Base-by-base conservation (phyloP, 164 flowering plant species). In the Tetrastigma voinierianum region DNA sequence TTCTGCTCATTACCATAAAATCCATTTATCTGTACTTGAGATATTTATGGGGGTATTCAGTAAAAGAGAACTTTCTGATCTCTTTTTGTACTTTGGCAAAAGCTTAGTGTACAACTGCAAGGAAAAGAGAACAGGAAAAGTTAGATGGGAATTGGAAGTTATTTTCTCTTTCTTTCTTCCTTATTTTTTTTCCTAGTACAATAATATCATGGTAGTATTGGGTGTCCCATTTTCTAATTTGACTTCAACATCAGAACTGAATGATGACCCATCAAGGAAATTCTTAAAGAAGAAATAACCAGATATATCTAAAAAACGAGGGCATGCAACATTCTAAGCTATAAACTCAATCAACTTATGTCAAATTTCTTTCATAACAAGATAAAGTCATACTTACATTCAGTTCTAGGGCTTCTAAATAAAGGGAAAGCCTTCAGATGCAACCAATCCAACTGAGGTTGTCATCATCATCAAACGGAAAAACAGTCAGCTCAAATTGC, bases 1-100 rank as follows among this genome's bases (percentile, higher is more conserved):
- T 68, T 68, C 71, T 68, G 71, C 45, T 15, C 45, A 61, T 68
- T 61, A 15, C 71, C 71, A 20, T 53, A 44, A 45, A 61, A 68
- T 0, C 71, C 71, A 44, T 68, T 61, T 44, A 68, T 52, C 45
- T 68, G 66, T 16, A 68, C 9, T 46, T 43, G 14, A 68, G 40
- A 54, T 61, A 44, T 16, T 19, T 52, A 68, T 68, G 71, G 57
- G 20, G 20, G 66, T 59, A 61, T 52, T 68, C 54, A 15, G 52
- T 61, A 16, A 61, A 52, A n/a, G n/a, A n/a, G n/a, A n/a, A 20
- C 44, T 66, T 43, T 8, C 53, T 60, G 19, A 52, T 53, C 65
- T 49, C 59, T 54, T 45, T 43, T 23, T 24, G 49, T 53, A 53
- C 15, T 54, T 25, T 61, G 45, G 54, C 10, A 23, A n/a, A 24